Base-by-base conservation (phyloP, 768 basidiomycete genomes). In the Erythrobasidium yunnanense region DNA sequence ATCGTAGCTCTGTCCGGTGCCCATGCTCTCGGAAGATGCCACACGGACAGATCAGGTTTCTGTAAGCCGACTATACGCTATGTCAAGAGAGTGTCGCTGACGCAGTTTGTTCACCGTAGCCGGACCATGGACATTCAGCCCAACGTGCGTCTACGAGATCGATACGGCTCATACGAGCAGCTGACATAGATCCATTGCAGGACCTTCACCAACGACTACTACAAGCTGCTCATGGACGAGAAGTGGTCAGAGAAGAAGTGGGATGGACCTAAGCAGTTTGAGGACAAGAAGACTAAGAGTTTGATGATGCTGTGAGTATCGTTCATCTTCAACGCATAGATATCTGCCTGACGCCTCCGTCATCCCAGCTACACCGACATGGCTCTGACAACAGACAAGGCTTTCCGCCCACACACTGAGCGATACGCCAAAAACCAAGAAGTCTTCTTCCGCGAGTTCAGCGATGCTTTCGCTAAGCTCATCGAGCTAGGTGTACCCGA, bases 21-120 rank as follows among this genome's bases (percentile, higher is more conserved):
- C 35, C 93, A 99, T 74, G 91, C 90, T 66, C 84, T 99, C 49
- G 93, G 95, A 23, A 88, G 93, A 75, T 93, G 90, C 81, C 93
- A 99, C 80, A 66, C 80, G 65, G 82, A 88, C 77, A 83, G 88
- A 56, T 87, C 86, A 65, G 88, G 87, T 45, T 92, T 85, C 75
- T 85, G 87, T 2, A 90, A 87, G 7, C 89, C 88, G n/a, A n/a
- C 33, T 5, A 56, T 20, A 27, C 23, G 33, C 11, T 29, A 20
- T 27, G 11, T 6, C 23, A 56, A 56, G 17, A 23, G 34, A 46
- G 23, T 27, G 51, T 53, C 8, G 8, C 18, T 34, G 17, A 56
- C 33, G 27, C 23, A 15, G 15, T 46, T 60, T n/a, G n/a, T n/a
- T n/a, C n/a, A n/a, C n/a, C n/a, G n/a, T n/a, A n/a, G 17, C 23